phyloP scores from a whole-genome alignment of 768 basidiomycete species.

The Amanita exitialis region DNA sequence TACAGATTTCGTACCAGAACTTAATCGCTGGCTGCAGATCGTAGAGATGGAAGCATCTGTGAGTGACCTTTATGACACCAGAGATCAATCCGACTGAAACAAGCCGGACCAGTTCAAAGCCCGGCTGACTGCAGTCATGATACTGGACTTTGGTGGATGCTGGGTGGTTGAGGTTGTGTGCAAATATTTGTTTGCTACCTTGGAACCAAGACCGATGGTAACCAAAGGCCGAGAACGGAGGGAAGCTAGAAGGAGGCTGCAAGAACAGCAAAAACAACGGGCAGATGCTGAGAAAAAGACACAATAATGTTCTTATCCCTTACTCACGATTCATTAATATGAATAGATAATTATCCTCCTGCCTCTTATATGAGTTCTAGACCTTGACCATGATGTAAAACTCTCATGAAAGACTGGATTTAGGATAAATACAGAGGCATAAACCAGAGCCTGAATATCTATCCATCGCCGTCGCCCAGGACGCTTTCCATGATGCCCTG shows the following conservation, averaged over 20 bases:
- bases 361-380: no score
- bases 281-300: constrained; percentile 2
- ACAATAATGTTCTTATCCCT: background rate
- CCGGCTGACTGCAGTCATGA: constrained; percentile 70
- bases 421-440: background rate
- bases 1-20: constrained; percentile 89
- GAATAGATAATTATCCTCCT: background rate
- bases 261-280: background rate
- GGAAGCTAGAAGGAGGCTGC: constrained; percentile 24
- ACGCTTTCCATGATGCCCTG: constrained; percentile 46
- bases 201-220: constrained; percentile 79
- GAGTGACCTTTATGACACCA: constrained; percentile 17
- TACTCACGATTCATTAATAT: background rate
- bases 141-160: constrained; percentile 82
- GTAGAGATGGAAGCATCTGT: constrained; percentile 80
- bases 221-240: constrained; percentile 77
- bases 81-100: background rate
- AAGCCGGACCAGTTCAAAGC: constrained; percentile 61
- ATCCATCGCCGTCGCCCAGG: constrained; percentile 16
- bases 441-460: background rate
- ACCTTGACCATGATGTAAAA: no score
- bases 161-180: constrained; percentile 75
- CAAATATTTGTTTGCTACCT: constrained; percentile 80
- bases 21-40: constrained; percentile 95
- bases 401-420: no score